These are phyloP conservation scores for Cruciata laevipes DNA, from an alignment of 257 asterid genomes.

Conservation along the genomic window DNA sequence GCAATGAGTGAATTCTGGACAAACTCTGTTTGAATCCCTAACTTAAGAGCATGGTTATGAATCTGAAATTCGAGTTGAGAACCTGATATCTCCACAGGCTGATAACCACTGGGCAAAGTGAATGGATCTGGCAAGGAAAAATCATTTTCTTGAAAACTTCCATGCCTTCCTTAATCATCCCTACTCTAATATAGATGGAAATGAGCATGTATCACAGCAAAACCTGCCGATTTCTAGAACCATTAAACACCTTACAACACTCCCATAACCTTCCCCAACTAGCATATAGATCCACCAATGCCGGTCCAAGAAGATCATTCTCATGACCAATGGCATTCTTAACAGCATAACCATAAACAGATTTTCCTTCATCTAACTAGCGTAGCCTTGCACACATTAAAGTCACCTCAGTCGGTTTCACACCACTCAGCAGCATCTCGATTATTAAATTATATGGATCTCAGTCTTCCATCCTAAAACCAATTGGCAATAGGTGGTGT, in stretches of 20 bases:
- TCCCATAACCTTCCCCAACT: slow-evolving; percentile 50
- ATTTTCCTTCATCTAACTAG: slow-evolving; percentile 58
- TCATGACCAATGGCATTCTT: slow-evolving; percentile 36
- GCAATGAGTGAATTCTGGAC: slow-evolving; percentile 71
- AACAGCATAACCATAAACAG: slow-evolving; percentile 54
- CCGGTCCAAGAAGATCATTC: slow-evolving; percentile 57
- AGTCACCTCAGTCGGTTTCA: slow-evolving; percentile 58
- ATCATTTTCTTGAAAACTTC: slow-evolving; percentile 60
- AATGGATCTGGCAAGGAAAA: slow-evolving; percentile 54
- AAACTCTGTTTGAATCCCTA: slow-evolving; percentile 45
- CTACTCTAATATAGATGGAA: slow-evolving; percentile 62
- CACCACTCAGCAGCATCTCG: slow-evolving; percentile 35
- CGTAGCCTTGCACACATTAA: slow-evolving; percentile 78
- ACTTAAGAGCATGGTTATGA: slow-evolving; percentile 52
- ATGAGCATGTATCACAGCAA: slow-evolving; percentile 84
- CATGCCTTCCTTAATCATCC: slow-evolving; percentile 49
- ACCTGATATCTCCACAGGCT: slow-evolving; percentile 58
- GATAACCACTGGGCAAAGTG: slow-evolving; percentile 63
- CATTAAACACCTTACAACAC: slow-evolving; percentile 38
- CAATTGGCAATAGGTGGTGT: no score
- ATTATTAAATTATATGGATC: no score
- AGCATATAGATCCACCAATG: slow-evolving; percentile 72
- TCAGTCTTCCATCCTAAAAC: no score
- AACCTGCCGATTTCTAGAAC: slow-evolving; percentile 35
- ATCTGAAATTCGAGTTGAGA: slow-evolving; percentile 55